phyloP scores from a whole-genome alignment of 805 yeast genomes.

The Candida dendrica region DNA sequence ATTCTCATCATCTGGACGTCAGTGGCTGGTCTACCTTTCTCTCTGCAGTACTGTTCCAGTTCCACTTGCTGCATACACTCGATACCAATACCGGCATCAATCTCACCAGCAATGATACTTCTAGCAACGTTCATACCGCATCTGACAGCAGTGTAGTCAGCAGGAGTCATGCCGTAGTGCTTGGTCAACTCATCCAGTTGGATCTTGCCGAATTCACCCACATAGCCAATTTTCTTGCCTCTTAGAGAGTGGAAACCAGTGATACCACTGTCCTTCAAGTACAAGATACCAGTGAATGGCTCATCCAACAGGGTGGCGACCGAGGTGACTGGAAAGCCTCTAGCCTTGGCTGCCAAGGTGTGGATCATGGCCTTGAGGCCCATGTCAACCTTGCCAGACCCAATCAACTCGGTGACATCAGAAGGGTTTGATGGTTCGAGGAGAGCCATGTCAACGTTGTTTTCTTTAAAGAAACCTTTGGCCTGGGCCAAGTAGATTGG shows the following conservation, averaged over 20 bases:
- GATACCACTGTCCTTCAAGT: slow-evolving; percentile 43
- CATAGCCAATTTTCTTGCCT: slow-evolving; percentile 49
- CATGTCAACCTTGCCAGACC: slow-evolving; percentile 51
- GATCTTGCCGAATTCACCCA: slow-evolving; percentile 54
- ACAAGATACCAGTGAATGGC: slow-evolving; percentile 50
- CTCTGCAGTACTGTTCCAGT: slow-evolving; percentile 40
- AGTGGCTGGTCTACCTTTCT: slow-evolving; percentile 33
- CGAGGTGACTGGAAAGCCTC: slow-evolving; percentile 51
- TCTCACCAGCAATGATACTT: slow-evolving; percentile 45
- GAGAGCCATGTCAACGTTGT: slow-evolving; percentile 43
- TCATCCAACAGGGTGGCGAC: slow-evolving; percentile 49
- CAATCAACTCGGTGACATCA: slow-evolving; percentile 50
- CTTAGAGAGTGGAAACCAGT: slow-evolving; percentile 46
- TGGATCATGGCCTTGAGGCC: slow-evolving; percentile 57
- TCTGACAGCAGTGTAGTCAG: slow-evolving; percentile 49
- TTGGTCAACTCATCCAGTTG: slow-evolving; percentile 49
- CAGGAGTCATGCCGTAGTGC: slow-evolving; percentile 48
- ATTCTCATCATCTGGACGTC: slow-evolving; percentile 52
- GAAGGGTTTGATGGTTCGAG: slow-evolving; percentile 52
- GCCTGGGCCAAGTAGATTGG: slow-evolving; percentile 43
- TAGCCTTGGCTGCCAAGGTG: slow-evolving; percentile 51
- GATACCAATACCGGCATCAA: slow-evolving; percentile 53
- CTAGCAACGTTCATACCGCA: slow-evolving; percentile 57
- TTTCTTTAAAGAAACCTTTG: slow-evolving; percentile 43
- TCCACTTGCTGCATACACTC: slow-evolving; percentile 56